These are phyloP conservation scores for Ophiostoma quercus DNA, from an alignment of 2,329 filamentous ascomycete genomes.

Conservation along the genomic window DNA sequence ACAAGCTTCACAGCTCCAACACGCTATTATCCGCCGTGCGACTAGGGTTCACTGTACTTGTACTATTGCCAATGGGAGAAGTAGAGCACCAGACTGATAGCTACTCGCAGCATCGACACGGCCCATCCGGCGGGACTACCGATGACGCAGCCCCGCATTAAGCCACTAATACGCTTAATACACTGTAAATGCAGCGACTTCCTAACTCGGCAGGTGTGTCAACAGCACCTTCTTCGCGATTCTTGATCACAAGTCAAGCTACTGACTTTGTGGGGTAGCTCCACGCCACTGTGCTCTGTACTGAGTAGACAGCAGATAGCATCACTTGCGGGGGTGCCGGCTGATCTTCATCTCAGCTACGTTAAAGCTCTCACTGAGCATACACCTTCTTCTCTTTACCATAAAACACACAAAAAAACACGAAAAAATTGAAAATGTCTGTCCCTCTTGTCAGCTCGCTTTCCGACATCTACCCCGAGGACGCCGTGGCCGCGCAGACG, in stretches of 20 bases:
- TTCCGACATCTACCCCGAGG: conserved; percentile 74
- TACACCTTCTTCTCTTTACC: neutral
- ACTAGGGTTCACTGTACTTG: too few species aligned
- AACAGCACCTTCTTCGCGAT: neutral
- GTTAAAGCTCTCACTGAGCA: neutral
- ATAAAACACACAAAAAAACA: neutral
- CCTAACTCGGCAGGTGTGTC: neutral
- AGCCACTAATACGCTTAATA: neutral
- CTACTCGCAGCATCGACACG: neutral
- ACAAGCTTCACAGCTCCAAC: neutral
- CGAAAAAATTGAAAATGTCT: conserved; percentile 38
- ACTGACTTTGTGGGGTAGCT: conserved; percentile 11
- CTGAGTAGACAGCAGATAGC: neutral
- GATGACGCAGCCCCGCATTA: conserved; percentile 4
- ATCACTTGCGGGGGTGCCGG: neutral
- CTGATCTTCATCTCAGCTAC: neutral
- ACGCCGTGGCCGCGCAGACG: conserved; percentile 62
- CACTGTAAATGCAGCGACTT: neutral
- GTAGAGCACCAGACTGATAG: neutral
- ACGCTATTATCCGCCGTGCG: too few species aligned
- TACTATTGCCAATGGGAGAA: too few species aligned
- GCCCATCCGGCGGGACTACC: conserved; percentile 6
- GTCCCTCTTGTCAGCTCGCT: conserved; percentile 74
- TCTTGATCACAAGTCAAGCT: neutral
- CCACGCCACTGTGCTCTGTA: neutral